Conservation (phyloP, 441 rosid genomes). For the Croton laevigatus region DNA sequence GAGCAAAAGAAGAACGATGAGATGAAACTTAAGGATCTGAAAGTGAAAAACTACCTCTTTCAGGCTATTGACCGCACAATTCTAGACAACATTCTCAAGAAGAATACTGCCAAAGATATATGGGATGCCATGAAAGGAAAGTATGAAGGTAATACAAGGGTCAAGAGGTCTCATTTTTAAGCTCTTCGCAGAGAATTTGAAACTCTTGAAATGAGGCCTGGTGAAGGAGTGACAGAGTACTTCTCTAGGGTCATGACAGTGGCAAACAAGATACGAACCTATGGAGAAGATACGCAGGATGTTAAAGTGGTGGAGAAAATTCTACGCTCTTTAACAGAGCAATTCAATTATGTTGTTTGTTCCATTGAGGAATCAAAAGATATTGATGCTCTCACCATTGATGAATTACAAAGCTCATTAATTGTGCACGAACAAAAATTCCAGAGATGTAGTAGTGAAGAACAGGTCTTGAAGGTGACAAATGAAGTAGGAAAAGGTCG, state of each 20-base stretch:
- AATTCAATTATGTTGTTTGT: neutral
- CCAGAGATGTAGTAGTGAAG: neutral
- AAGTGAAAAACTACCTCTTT: neutral
- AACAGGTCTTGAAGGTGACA: neutral
- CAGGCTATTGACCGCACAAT: neutral
- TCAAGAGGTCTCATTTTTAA: conserved; percentile 4
- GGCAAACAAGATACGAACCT: neutral
- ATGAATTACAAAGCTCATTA: neutral
- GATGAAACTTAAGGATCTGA: neutral
- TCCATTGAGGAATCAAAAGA: neutral
- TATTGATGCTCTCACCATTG: neutral
- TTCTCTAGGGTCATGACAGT: conserved; percentile 14
- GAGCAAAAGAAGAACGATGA: neutral
- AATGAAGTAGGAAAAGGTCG: neutral
- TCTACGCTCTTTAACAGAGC: neutral
- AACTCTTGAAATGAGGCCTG: too few species aligned
- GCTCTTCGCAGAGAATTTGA: neutral
- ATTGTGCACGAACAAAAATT: conserved; percentile 3
- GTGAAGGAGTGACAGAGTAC: conserved; percentile 6
- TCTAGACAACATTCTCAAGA: neutral
- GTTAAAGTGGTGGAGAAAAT: conserved; percentile 12
- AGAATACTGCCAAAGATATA: neutral
- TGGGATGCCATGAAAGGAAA: conserved; percentile 6
- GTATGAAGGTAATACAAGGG: neutral
- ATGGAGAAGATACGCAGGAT: conserved; percentile 10